Evolutionary conservation across 768 basidiomycete genomes (phyloP).

Genomic region (Pisolithus sp.): DNA sequence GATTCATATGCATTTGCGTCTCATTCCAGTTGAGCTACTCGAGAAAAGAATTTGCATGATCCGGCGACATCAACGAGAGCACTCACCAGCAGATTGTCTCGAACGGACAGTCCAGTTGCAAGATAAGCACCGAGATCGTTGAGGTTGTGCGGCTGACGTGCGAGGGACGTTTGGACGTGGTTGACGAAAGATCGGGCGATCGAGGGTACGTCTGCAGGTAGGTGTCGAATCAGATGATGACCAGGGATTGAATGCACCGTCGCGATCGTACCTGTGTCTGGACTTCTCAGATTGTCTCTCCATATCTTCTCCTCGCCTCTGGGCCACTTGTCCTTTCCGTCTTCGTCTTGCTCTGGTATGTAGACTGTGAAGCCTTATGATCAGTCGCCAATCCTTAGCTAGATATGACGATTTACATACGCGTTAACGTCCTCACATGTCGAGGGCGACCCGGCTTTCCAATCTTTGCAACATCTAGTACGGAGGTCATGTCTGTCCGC

Average conservation of each 20-base stretch:
- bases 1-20: slow-evolving; percentile 69
- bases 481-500: slow-evolving; percentile 46
- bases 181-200: slow-evolving; percentile 74
- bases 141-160: slow-evolving; percentile 86
- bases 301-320: slow-evolving; percentile 70
- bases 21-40: slow-evolving; percentile 77
- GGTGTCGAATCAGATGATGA: not conserved
- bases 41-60: not conserved
- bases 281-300: slow-evolving; percentile 54
- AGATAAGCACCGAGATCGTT: slow-evolving; percentile 87
- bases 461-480: slow-evolving; percentile 57
- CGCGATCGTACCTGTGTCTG: slow-evolving; percentile 45
- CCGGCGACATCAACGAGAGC: not conserved
- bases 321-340: slow-evolving; percentile 83
- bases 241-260: not conserved
- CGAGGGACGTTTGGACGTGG: slow-evolving; percentile 85
- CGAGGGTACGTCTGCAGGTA: slow-evolving; percentile 42
- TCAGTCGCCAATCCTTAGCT: not conserved
- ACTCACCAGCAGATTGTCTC: slow-evolving; percentile 80
- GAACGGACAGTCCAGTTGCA: slow-evolving; percentile 79
- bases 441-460: slow-evolving; percentile 48
- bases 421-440: slow-evolving; percentile 65
- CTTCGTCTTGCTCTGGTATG: slow-evolving; percentile 66
- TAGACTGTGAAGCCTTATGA: slow-evolving; percentile 49
- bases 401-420: slow-evolving; percentile 26